Percentiles rank a stretch among this genome's conserved stretches.
phyloP scores from a whole-genome alignment of 169 alveolate genomes.

The Plasmodium yoelii region DNA sequence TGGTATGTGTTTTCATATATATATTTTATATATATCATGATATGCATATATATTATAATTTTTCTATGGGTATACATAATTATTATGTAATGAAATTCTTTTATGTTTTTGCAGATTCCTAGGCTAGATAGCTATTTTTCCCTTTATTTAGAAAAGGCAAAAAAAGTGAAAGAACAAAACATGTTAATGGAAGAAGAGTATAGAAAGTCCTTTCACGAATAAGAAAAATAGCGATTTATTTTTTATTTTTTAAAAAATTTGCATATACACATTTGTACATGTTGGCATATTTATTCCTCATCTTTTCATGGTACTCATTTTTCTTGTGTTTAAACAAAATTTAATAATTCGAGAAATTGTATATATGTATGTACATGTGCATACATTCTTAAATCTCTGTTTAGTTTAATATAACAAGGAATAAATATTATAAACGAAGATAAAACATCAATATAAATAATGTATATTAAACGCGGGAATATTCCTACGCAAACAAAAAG shows the following conservation, averaged over 20 bases:
- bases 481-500: conserved; percentile 1
- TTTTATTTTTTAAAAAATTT: neutral
- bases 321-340: neutral
- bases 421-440: conserved; percentile 5
- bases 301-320: neutral
- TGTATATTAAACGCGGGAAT: neutral
- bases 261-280: too few species aligned
- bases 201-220: conserved; percentile 61
- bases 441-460: neutral
- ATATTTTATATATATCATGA: neutral
- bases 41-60: neutral
- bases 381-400: neutral
- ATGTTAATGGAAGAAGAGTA: conserved; percentile 30
- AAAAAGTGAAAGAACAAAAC: conserved; percentile 61
- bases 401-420: conserved; percentile 45
- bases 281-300: neutral
- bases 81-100: too few species aligned
- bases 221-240: neutral
- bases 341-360: neutral
- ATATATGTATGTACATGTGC: conserved; percentile 6
- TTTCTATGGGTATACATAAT: neutral
- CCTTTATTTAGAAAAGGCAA: conserved; percentile 63
- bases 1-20: conserved; percentile 14
- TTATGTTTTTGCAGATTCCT: conserved; percentile 37
- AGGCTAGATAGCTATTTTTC: conserved; percentile 67